Conservation (phyloP, 495 filamentous ascomycete species). For the Neurospora sp. region DNA sequence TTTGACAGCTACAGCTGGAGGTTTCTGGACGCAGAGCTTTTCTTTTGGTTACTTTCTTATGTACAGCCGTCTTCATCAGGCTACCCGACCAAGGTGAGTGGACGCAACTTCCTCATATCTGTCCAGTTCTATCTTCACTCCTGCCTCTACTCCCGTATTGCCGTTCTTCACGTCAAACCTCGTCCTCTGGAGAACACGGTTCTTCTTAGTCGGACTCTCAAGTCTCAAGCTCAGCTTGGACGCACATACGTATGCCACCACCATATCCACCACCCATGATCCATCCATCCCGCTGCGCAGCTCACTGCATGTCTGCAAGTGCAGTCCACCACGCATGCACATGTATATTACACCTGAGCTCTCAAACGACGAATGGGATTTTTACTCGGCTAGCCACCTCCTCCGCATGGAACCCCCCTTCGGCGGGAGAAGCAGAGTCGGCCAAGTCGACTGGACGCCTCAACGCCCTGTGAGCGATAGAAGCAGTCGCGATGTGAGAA, state of each 20-base stretch:
- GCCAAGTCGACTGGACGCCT: conserved; percentile 13
- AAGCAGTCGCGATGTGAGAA: not conserved
- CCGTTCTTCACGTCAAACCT: not conserved
- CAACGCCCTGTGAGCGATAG: conserved; percentile 8
- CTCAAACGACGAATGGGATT: not conserved
- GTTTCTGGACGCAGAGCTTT: not conserved
- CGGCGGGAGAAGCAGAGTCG: conserved; percentile 1
- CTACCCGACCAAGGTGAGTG: not conserved
- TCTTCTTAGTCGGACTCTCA: not conserved
- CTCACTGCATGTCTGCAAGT: not conserved
- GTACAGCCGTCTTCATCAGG: not conserved
- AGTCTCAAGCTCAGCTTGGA: not conserved
- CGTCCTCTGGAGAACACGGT: not conserved
- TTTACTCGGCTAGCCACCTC: not conserved
- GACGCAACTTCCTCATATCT: not conserved
- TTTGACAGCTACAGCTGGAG: not conserved
- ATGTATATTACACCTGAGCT: not conserved
- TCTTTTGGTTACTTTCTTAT: not conserved
- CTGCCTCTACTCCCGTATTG: not conserved
- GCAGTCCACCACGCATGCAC: not conserved
- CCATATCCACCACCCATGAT: not conserved
- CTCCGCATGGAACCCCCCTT: conserved; percentile 6
- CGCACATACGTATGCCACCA: not conserved
- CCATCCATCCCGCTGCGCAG: not conserved
- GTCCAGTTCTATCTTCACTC: not conserved